Evolutionary conservation across 1,139 yeast genomes (phyloP).

Genomic region (Hanseniaspora uvarum): DNA sequence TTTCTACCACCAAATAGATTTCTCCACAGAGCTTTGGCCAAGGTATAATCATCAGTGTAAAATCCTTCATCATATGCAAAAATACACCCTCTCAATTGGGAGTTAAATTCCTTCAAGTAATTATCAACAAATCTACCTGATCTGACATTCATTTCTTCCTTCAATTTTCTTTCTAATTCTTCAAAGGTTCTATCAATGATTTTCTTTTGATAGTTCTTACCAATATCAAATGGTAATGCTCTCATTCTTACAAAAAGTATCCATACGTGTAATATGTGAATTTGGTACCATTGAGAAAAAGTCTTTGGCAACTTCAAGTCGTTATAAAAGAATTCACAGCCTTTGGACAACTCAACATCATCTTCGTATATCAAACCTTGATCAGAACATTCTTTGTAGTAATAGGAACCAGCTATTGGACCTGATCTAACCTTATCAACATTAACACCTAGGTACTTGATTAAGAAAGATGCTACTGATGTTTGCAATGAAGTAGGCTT

Average conservation of each 20-base stretch:
- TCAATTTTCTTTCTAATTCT: conserved; percentile 78
- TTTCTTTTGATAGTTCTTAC: conserved; percentile 84
- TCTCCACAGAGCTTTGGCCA: conserved; percentile 87
- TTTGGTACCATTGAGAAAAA: conserved; percentile 90
- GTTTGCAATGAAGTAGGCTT: conserved; percentile 61
- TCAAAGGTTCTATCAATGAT: conserved; percentile 78
- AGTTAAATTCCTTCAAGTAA: conserved; percentile 79
- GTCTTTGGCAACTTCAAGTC: conserved; percentile 74
- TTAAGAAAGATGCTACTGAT: conserved; percentile 59
- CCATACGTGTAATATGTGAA: conserved; percentile 87
- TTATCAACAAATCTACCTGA: conserved; percentile 79
- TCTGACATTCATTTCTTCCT: conserved; percentile 72
- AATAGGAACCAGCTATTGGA: conserved; percentile 82
- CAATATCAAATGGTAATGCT: conserved; percentile 83
- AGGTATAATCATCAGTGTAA: conserved; percentile 66
- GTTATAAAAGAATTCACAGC: conserved; percentile 65
- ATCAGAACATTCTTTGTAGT: conserved; percentile 74
- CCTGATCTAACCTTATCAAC: conserved; percentile 91
- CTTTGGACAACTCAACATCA: conserved; percentile 56
- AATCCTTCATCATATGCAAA: conserved; percentile 91
- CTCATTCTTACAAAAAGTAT: conserved; percentile 88
- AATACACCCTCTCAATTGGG: conserved; percentile 80
- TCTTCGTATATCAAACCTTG: conserved; percentile 71
- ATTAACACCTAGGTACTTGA: conserved; percentile 61
- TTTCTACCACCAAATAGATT: conserved; percentile 79